phyloP scores from a whole-genome alignment of 495 filamentous ascomycete species.

The Filosporella fistucella region DNA sequence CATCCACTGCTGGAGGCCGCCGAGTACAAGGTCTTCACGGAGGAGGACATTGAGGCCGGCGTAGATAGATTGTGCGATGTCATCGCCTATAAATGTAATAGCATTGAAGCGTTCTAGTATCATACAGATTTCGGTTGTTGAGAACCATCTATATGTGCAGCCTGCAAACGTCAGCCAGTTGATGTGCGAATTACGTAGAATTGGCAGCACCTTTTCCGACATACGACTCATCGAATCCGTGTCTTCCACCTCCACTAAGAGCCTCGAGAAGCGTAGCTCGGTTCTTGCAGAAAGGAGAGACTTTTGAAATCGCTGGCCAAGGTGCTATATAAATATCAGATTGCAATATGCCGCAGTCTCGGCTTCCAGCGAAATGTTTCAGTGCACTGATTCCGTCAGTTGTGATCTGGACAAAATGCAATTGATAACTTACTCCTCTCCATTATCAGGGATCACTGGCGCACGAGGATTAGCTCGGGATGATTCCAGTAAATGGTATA shows the following conservation, averaged over 20 bases:
- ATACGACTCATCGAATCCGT: slow-evolving; percentile 42
- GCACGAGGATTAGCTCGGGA: too few species aligned
- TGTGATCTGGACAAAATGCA: too few species aligned
- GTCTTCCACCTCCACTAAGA: slow-evolving; percentile 41
- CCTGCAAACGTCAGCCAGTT: slow-evolving; percentile 24
- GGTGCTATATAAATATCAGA: slow-evolving; percentile 37
- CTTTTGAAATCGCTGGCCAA: not conserved
- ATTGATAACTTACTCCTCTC: too few species aligned
- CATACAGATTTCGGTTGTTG: slow-evolving; percentile 40
- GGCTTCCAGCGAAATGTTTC: slow-evolving; percentile 37
- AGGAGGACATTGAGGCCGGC: slow-evolving; percentile 45
- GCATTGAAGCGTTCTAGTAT: slow-evolving; percentile 43
- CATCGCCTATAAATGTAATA: slow-evolving; percentile 42
- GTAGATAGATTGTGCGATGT: slow-evolving; percentile 38
- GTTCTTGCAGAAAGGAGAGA: slow-evolving; percentile 14
- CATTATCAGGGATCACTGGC: too few species aligned
- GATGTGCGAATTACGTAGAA: not conserved
- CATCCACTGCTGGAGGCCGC: slow-evolving; percentile 38
- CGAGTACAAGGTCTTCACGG: slow-evolving; percentile 36
- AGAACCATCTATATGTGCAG: slow-evolving; percentile 45
- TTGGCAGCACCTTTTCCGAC: slow-evolving; percentile 28
- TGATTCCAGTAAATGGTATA: too few species aligned
- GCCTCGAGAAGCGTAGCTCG: slow-evolving; percentile 32
- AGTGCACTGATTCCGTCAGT: slow-evolving; percentile 31
- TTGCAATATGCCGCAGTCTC: slow-evolving; percentile 40